phyloP scores from a whole-genome alignment of 2,329 filamentous ascomycete genomes.

The Ambrosiella xylebori region DNA sequence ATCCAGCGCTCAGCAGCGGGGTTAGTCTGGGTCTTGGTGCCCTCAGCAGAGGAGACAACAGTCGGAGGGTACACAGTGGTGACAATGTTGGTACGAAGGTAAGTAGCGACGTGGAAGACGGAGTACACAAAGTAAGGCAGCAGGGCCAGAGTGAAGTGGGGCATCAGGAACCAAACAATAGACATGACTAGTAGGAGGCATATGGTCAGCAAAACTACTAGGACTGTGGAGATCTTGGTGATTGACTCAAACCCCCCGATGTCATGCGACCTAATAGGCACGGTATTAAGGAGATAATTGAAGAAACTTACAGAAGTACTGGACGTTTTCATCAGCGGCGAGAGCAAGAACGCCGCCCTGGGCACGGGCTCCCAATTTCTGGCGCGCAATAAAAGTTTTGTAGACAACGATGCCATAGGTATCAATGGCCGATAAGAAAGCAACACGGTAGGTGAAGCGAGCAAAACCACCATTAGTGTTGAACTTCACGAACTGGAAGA shows the following conservation, averaged over 20 bases:
- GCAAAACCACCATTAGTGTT: conserved; percentile 69
- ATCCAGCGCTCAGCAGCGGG: conserved; percentile 24
- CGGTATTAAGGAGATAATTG: not conserved
- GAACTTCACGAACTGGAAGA: conserved; percentile 72
- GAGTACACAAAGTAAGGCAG: conserved; percentile 95
- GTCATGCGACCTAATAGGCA: no score
- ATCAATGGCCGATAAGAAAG: conserved; percentile 73
- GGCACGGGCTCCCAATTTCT: conserved; percentile 51
- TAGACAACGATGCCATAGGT: conserved; percentile 98
- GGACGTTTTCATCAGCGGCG: conserved; percentile 83
- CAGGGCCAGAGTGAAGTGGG: conserved; percentile 77
- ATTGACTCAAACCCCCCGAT: no score
- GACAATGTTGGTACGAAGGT: conserved; percentile 83
- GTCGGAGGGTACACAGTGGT: conserved; percentile 62
- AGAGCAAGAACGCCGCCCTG: conserved; percentile 45
- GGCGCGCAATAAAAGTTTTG: conserved; percentile 81
- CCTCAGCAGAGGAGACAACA: conserved; percentile 34
- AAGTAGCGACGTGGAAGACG: conserved; percentile 94
- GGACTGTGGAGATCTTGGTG: no score
- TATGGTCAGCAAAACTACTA: not conserved
- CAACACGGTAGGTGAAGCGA: conserved; percentile 69
- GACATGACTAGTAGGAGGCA: conserved; percentile 11
- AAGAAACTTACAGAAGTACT: conserved; percentile 72
- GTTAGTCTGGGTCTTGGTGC: conserved; percentile 31
- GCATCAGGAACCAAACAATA: conserved; percentile 91